Evolutionary conservation across 2,329 filamentous ascomycete genomes (phyloP).

Genomic region (Cladophialophora psammophila): DNA sequence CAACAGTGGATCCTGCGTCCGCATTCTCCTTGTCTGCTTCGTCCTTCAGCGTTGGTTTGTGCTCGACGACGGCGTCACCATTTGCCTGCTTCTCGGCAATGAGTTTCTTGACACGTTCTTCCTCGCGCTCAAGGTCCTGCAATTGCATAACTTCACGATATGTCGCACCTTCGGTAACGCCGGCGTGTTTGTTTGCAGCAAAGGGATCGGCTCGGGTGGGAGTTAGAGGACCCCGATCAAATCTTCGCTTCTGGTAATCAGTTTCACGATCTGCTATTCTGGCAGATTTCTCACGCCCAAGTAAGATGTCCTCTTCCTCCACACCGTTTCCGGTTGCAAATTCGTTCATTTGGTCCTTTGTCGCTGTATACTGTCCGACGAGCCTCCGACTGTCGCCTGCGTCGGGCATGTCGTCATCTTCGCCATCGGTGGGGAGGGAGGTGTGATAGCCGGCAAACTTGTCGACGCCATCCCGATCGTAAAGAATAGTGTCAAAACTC

Average conservation of each 20-base stretch:
- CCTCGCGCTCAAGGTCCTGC: slow-evolving; percentile 90
- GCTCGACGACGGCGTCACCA: slow-evolving; percentile 60
- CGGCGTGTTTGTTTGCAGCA: slow-evolving; percentile 74
- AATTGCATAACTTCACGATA: slow-evolving; percentile 92
- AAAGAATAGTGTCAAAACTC: slow-evolving; percentile 82
- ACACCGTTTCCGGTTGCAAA: slow-evolving; percentile 84
- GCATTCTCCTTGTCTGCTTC: slow-evolving; percentile 73
- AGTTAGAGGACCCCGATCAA: slow-evolving; percentile 80
- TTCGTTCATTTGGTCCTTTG: slow-evolving; percentile 89
- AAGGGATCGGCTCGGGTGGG: slow-evolving; percentile 88
- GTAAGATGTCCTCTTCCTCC: slow-evolving; percentile 89
- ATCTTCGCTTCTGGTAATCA: slow-evolving; percentile 95
- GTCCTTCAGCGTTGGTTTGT: slow-evolving; percentile 75
- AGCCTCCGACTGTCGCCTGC: slow-evolving; percentile 74
- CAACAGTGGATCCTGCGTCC: slow-evolving; percentile 72
- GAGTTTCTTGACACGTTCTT: slow-evolving; percentile 80
- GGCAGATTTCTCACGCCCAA: slow-evolving; percentile 85
- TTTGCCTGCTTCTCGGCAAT: slow-evolving; percentile 76
- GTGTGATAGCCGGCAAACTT: slow-evolving; percentile 90
- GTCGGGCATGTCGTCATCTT: slow-evolving; percentile 79
- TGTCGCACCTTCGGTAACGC: slow-evolving; percentile 69
- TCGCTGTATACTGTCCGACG: slow-evolving; percentile 95
- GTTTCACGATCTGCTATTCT: slow-evolving; percentile 93
- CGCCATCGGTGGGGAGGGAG: slow-evolving; percentile 81
- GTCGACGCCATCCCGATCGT: slow-evolving; percentile 74